Percentiles rank a stretch among this genome's conserved stretches.
phyloP scores from a whole-genome alignment of 441 rosid genomes.

The Biscutella laevigata region DNA sequence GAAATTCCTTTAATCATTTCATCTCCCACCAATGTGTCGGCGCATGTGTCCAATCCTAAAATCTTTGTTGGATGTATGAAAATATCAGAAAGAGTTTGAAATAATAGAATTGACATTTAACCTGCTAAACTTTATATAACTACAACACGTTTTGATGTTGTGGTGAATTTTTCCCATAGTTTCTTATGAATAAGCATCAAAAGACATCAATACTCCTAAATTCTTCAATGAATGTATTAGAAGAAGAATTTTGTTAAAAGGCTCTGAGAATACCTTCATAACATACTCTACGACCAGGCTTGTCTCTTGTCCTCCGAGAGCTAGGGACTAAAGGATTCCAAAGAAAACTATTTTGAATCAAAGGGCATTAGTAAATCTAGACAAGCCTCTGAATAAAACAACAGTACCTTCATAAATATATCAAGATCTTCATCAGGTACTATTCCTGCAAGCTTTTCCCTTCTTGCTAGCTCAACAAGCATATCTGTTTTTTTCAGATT shows the following conservation, averaged over 20 bases:
- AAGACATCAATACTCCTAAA: too few species aligned
- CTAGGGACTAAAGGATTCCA: conserved; percentile 53
- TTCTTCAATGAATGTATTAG: neutral
- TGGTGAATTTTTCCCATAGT: neutral
- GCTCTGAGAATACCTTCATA: conserved; percentile 67
- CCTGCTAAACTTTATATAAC: neutral
- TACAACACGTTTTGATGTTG: neutral
- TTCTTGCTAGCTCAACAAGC: conserved; percentile 87
- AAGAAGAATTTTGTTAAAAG: neutral
- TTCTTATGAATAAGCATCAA: too few species aligned
- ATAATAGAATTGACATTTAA: conserved; percentile 9
- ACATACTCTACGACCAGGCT: conserved; percentile 79
- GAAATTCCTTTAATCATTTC: conserved; percentile 96
- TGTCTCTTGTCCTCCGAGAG: conserved; percentile 83
- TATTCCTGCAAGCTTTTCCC: conserved; percentile 86
- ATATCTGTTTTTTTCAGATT: conserved; percentile 50
- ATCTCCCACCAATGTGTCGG: conserved; percentile 90
- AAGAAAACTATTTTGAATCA: conserved; percentile 10
- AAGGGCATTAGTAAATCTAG: neutral
- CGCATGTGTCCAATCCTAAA: conserved; percentile 88
- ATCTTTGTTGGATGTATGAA: conserved; percentile 78
- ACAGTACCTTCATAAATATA: conserved; percentile 86
- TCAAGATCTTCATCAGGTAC: conserved; percentile 99
- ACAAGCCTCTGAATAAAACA: neutral
- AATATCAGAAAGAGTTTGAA: conserved; percentile 31